Conservation (phyloP, 1,284 basidiomycete species). For the Leccinum pachyderme region DNA sequence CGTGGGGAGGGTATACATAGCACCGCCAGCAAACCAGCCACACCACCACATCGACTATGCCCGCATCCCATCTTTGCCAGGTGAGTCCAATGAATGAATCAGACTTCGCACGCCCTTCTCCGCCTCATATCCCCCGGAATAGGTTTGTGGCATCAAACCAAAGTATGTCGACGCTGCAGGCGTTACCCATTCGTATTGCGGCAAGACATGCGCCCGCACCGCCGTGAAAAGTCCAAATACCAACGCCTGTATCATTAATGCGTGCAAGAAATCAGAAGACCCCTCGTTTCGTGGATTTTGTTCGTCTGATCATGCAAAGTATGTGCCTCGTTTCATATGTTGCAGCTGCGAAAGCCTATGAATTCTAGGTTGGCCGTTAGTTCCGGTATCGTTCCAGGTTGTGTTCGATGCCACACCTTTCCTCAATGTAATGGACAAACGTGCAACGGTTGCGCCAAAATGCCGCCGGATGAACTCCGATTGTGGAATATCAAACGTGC, state of each 20-base stretch:
- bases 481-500: slow-evolving; percentile 33
- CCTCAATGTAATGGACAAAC: slow-evolving; percentile 35
- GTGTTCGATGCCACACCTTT: slow-evolving; percentile 44
- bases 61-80: slow-evolving; percentile 27
- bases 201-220: slow-evolving; percentile 53
- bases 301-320: slow-evolving; percentile 56
- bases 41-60: slow-evolving; percentile 11
- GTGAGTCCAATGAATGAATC: slow-evolving; percentile 15
- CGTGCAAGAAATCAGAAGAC: slow-evolving; percentile 49
- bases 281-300: slow-evolving; percentile 51
- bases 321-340: slow-evolving; percentile 19
- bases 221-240: slow-evolving; percentile 29
- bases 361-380: slow-evolving; percentile 48
- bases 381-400: slow-evolving; percentile 44
- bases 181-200: slow-evolving; percentile 56
- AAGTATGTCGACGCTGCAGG: slow-evolving; percentile 57
- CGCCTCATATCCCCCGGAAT: slow-evolving; percentile 10
- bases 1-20: slow-evolving; percentile 31
- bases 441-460: slow-evolving; percentile 25
- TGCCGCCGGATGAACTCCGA: slow-evolving; percentile 25
- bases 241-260: slow-evolving; percentile 40
- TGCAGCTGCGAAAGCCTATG: slow-evolving; percentile 11
- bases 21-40: background rate
- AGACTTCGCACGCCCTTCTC: slow-evolving; percentile 15
- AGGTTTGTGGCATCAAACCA: slow-evolving; percentile 58